Evolutionary conservation across 495 filamentous ascomycete species (phyloP), one percentile per base, ranked within the genome.

Genomic region (Bryoglossum gracile): DNA sequence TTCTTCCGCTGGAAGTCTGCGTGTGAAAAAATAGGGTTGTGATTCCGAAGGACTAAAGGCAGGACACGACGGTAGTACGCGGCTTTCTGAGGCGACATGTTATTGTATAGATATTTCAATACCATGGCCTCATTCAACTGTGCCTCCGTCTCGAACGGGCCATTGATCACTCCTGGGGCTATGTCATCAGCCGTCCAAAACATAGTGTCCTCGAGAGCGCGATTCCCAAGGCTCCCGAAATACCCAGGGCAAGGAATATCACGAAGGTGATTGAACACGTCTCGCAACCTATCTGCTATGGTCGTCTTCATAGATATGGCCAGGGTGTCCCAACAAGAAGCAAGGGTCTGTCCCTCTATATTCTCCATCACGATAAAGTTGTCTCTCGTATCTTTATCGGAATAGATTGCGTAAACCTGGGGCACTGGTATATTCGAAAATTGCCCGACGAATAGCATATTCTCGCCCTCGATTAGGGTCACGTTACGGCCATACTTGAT

Each of bases 401-500:
- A 21, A 26, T 48, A 48, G 11, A 48, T 38, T 32, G 68, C 67
- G 48, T 65, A 71, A 34, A 69, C 56, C 21, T 55, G 46, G 13
- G 68, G 68, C 17, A 68, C 51, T 38, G 48, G 50, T 37, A 71
- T 54, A 26, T 47, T 62, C 30, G 65, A 64, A 21, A 50, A 46
- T 11, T 62, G 22, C 50, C 48, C 41, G 14, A 68, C 57, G 53
- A 66, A 68, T 21, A 71, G 51, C 67, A 65, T 66, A 24, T 60
- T 69, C 50, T 68, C 59, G 40, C 60, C 68, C 44, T 71, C 67
- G 14, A 60, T 43, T 28, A 59, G 50, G 25, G 55, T 36, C 21
- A 71, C 58, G 17, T 40, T 24, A 24, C 33, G 38, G 10, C 68
- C 67, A 48, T 65, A 71, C 52, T 68, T 71, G 33, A 68, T 62